phyloP scores from a whole-genome alignment of 345 rosid species.

The Clausena lansium region DNA sequence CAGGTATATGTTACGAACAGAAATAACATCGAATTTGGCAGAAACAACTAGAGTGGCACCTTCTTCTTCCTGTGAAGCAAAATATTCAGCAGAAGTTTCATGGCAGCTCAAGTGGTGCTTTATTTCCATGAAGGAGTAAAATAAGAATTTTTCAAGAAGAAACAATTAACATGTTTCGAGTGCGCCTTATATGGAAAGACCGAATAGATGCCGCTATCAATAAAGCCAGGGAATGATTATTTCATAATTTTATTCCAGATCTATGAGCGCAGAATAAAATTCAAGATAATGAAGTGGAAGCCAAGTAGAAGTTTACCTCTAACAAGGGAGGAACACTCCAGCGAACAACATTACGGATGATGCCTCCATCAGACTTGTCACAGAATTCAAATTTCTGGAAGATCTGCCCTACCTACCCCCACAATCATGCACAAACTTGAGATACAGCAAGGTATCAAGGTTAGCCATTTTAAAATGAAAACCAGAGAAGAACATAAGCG shows the following conservation, averaged over 20 bases:
- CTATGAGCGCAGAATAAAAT: neutral
- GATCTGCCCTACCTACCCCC: slow-evolving; percentile 75
- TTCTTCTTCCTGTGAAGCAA: slow-evolving; percentile 64
- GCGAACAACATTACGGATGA: slow-evolving; percentile 68
- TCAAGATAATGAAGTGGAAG: slow-evolving; percentile 8
- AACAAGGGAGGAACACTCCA: slow-evolving; percentile 83
- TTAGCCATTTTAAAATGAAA: neutral
- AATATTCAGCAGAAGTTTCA: neutral
- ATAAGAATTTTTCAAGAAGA: neutral
- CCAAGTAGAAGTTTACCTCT: slow-evolving; percentile 47
- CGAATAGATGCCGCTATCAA: neutral
- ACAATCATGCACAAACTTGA: slow-evolving; percentile 10
- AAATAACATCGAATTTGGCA: slow-evolving; percentile 72
- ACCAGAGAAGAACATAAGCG: neutral
- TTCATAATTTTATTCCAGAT: neutral
- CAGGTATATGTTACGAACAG: slow-evolving; percentile 76
- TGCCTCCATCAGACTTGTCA: slow-evolving; percentile 59
- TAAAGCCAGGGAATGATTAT: neutral
- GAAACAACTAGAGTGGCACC: slow-evolving; percentile 91
- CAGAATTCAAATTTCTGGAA: slow-evolving; percentile 74
- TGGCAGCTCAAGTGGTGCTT: neutral
- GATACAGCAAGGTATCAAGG: neutral
- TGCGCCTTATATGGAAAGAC: neutral
- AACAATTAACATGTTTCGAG: neutral
- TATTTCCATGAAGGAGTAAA: neutral